These are phyloP conservation scores for Fusarium sp. DNA, from an alignment of 2,329 filamentous ascomycete species.

Conservation along the genomic window DNA sequence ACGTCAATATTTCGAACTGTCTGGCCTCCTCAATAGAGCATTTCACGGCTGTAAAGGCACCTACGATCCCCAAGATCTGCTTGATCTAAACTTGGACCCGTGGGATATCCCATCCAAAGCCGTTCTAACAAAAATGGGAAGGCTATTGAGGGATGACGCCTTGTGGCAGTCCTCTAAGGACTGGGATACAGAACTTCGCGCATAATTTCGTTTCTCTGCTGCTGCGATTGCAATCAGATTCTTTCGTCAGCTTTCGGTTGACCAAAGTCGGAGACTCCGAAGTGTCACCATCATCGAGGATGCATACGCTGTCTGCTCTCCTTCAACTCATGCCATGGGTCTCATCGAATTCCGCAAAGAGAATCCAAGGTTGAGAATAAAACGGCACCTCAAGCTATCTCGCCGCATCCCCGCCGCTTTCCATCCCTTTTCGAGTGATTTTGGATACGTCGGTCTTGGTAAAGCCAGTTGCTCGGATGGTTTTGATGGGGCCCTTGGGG, in stretches of 20 bases:
- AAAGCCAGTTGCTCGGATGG: no score
- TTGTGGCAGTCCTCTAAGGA: no score
- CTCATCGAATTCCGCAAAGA: not conserved
- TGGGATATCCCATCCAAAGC: not conserved
- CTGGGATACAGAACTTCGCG: not conserved
- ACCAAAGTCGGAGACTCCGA: not conserved
- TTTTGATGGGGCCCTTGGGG: no score
- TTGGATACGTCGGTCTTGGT: not conserved
- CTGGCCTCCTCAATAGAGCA: not conserved
- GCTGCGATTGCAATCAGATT: not conserved
- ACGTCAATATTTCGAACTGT: not conserved
- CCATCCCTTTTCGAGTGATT: not conserved
- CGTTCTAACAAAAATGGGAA: not conserved
- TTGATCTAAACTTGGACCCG: not conserved
- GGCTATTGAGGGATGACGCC: accelerated
- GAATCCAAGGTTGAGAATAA: not conserved
- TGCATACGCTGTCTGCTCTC: not conserved
- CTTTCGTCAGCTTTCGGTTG: not conserved
- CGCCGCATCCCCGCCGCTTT: no score
- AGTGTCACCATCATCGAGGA: not conserved
- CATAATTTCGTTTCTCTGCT: constrained; percentile 10
- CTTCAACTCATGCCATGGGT: not conserved
- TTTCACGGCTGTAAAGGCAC: not conserved
- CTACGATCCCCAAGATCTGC: not conserved
- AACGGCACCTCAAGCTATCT: not conserved